phyloP scores from a whole-genome alignment of 768 basidiomycete genomes.

The Mrakia blollopis region DNA sequence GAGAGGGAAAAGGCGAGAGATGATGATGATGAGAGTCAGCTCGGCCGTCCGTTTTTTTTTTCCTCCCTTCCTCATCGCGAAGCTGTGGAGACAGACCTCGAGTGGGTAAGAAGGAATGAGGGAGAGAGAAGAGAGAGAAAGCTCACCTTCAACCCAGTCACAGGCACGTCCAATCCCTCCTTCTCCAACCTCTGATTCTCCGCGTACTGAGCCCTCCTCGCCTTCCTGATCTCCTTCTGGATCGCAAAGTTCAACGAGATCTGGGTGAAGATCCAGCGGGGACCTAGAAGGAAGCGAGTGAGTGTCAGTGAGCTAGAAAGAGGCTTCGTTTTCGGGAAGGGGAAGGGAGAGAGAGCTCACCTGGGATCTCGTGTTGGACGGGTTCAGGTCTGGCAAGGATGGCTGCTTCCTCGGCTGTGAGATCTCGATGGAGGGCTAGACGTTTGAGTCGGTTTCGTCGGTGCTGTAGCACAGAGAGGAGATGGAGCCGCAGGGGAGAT shows the following conservation, averaged over 20 bases:
- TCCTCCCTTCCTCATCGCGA: too few species aligned
- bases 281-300: background rate
- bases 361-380: too few species aligned
- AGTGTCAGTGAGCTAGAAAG: background rate
- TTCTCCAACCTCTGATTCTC: background rate
- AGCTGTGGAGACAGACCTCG: background rate
- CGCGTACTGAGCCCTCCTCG: background rate
- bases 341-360: too few species aligned
- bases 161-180: background rate
- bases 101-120: background rate
- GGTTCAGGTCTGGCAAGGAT: conserved; percentile 2
- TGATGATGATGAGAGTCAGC: background rate
- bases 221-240: conserved; percentile 10
- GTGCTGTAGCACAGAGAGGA: background rate
- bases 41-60: too few species aligned
- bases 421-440: background rate
- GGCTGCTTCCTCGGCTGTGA: background rate
- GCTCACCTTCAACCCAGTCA: background rate
- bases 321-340: too few species aligned
- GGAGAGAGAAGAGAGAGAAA: too few species aligned
- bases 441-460: conserved; percentile 3
- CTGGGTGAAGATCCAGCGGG: background rate
- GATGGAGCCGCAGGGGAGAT: background rate
- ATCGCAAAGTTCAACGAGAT: background rate
- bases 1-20: background rate